Evolutionary conservation across 129 eudicot species (phyloP), one percentile per base, ranked within the genome.

Genomic region (Artemisia annua): DNA sequence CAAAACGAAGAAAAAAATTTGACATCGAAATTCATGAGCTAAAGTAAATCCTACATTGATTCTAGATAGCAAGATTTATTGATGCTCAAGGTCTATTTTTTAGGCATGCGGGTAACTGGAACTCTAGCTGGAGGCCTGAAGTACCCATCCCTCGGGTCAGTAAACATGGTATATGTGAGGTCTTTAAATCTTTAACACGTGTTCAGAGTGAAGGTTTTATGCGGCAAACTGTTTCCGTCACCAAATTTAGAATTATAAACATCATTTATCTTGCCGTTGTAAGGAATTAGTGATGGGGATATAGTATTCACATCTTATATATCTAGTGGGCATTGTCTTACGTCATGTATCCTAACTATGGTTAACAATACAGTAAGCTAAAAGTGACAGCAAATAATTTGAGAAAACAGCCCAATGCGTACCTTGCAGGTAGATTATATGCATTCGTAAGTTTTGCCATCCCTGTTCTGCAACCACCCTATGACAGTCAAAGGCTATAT

Each of bases 391-490:
- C 57, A 52, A 52, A 17, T 5, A 52, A 52, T 3, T 17, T 7
- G 57, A 52, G 19, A 52, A 15, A 52, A 52, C n/a, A 3, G 8
- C 57, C 2, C 4, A 52, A 5, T 52, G 3, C 2, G 48, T 65
- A 90, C 99, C 97, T 90, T 22, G 99, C 96, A 56, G 99, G 99
- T 83, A 95, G 99, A 72, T 95, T 91, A 58, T 90, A 86, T 19
- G 97, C 99, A 75, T 89, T 90, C 52, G 97, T 90, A 66, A 95
- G 85, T 85, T 95, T 95, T 39, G 99, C 99, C 99, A 95, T 90
- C 64, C 99, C 99, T 57, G 99, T 95, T 68, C 99, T 85, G 74
- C 99, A 95, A 73, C 99, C 99, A 83, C 99, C 99, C 99, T 95
- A 74, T 15, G 59, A 78, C 39, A 52, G 67, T 12, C 78, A 70